These are phyloP conservation scores for Phytophthora quininea DNA, from an alignment of 352 stramenopile species.

Conservation along the genomic window DNA sequence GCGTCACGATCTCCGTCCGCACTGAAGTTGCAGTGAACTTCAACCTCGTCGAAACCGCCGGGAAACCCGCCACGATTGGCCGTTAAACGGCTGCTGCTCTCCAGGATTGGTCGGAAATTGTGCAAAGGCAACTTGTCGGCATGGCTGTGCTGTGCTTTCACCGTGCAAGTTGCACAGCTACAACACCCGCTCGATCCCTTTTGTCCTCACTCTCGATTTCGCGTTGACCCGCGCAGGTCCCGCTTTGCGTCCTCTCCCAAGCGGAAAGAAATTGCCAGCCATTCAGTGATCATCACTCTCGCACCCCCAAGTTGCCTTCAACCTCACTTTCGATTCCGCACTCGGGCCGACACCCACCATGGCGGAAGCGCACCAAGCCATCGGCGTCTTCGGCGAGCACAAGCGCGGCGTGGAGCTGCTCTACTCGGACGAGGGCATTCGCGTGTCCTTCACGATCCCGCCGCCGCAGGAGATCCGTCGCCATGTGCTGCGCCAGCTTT, in stretches of 20 bases:
- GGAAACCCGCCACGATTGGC: slow-evolving; percentile 16
- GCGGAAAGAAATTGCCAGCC: neutral
- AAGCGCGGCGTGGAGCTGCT: slow-evolving; percentile 87
- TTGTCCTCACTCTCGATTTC: slow-evolving; percentile 23
- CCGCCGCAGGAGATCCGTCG: slow-evolving; percentile 80
- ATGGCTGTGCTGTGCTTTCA: too few species aligned
- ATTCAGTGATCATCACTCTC: slow-evolving; percentile 17
- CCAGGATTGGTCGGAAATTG: neutral
- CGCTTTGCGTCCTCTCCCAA: slow-evolving; percentile 2
- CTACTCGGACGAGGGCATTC: slow-evolving; percentile 84
- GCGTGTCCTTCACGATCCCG: slow-evolving; percentile 86
- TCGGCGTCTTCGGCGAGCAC: slow-evolving; percentile 86
- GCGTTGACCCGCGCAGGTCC: neutral
- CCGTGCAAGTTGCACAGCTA: slow-evolving; percentile 9
- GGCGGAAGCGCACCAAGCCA: slow-evolving; percentile 88
- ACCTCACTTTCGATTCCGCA: neutral
- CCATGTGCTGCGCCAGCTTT: slow-evolving; percentile 58
- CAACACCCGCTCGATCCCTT: neutral
- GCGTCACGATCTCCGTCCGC: slow-evolving; percentile 40
- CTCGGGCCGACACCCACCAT: slow-evolving; percentile 34
- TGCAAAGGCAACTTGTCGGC: too few species aligned
- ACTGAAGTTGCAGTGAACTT: slow-evolving; percentile 55
- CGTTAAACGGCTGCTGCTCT: neutral
- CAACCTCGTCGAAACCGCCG: slow-evolving; percentile 41
- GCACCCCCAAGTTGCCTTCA: slow-evolving; percentile 22